Evolutionary conservation across 768 basidiomycete species (phyloP), one percentile per base, ranked within the genome.

Genomic region (Rubroboletus pulcherrimus): DNA sequence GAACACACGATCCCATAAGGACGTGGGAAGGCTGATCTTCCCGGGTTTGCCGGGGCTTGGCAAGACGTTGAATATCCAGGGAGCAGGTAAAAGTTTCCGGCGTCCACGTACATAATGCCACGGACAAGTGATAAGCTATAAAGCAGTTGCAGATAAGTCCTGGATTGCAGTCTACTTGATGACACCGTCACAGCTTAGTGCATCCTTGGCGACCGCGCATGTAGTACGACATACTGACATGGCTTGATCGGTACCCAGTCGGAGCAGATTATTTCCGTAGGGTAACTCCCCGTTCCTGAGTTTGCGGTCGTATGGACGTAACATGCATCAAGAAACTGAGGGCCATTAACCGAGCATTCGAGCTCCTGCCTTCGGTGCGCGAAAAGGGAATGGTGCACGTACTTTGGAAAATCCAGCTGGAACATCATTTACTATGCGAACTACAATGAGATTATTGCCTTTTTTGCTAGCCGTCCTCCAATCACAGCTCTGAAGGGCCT

Each of bases 21-120:
- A 57, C 69, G 63, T 68, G 68, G 49, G 63, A 67, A 48, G 51
- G 31, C 21, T 49, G 50, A 57, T 56, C 50, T 37, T 39, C 38
- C 30, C 29, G 42, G 39, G 29, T 51, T 35, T 37, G 41, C 26
- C 12, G 41, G 2, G 59, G 37, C 51, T 59, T 59, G 56, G 62
- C 59, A 4, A 34, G 37, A 54, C 40, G 37, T 42, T 38, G 41
- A 39, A 52, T 29, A 51, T 9, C 50, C 35, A 33, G 37, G 8
- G 15, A 43, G 17, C 21, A 26, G n/a, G 35, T n/a, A 41, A 29
- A 52, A 41, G 9, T 7, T 30, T 37, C 35, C 24, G 44, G 19
- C 24, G 33, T 9, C 42, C 39, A 21, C 26, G 19, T 11, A 37
- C 26, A 44, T n/a, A n/a, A 29, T 19, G 49, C 54, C 54, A 55